A percentile compares a stretch with the other conserved stretches of the same genome.
Conservation (phyloP, 2,329 filamentous ascomycete genomes). For the Colletotrichum chrysophilum region DNA sequence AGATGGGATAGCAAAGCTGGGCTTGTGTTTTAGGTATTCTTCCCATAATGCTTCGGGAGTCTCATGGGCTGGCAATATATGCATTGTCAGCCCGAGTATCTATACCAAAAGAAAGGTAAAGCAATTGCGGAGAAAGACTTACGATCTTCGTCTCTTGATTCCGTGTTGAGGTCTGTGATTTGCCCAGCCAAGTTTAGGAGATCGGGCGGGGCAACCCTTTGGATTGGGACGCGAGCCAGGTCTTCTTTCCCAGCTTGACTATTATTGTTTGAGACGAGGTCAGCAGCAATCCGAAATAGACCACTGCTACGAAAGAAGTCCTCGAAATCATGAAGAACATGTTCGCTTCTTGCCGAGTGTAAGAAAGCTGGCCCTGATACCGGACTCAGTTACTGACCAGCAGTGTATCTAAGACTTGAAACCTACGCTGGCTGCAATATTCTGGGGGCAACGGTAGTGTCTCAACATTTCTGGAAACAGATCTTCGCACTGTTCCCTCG, state of each 20-base stretch:
- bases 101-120: not conserved
- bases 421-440: not conserved
- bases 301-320: not conserved
- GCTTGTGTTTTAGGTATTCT: not conserved
- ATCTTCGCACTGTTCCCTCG: not conserved
- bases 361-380: not conserved
- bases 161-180: not conserved
- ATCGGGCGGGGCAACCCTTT: not conserved
- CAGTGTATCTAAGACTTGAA: not conserved
- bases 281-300: not conserved
- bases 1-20: not conserved
- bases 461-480: not conserved
- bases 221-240: not conserved
- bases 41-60: not conserved
- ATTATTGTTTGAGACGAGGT: not conserved
- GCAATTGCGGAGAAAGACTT: not conserved
- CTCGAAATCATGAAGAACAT: not conserved
- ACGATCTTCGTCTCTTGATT: not conserved
- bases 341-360: not conserved
- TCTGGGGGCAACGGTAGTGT: not conserved
- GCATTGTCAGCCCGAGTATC: not conserved
- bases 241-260: not conserved
- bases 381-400: not conserved
- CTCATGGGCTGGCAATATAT: not conserved
- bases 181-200: not conserved